Conservation (phyloP, 2,329 filamentous ascomycete genomes). For the Elsinoe arachidis region DNA sequence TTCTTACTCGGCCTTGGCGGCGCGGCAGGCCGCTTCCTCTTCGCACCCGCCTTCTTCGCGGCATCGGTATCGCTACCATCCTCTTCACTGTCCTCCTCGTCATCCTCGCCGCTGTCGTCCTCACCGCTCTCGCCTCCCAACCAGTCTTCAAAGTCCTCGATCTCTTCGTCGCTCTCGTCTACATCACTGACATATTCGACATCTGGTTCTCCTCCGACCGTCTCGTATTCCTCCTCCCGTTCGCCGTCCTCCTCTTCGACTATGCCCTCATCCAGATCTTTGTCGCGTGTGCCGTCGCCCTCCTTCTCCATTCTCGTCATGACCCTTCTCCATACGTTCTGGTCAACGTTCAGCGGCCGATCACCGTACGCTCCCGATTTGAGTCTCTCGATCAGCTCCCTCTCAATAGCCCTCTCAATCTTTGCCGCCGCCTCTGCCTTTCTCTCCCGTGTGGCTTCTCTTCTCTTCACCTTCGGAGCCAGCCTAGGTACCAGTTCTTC, state of each 20-base stretch:
- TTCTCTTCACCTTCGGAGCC: slow-evolving; percentile 70
- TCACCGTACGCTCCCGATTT: slow-evolving; percentile 91
- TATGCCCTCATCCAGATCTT: slow-evolving; percentile 82
- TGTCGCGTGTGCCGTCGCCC: slow-evolving; percentile 72
- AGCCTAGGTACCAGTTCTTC: slow-evolving; percentile 82
- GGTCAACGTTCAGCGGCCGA: slow-evolving; percentile 87
- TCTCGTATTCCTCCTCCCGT: slow-evolving; percentile 57
- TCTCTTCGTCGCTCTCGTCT: slow-evolving; percentile 59
- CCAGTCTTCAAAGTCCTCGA: slow-evolving; percentile 95
- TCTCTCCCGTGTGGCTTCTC: slow-evolving; percentile 41
- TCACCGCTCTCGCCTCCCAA: slow-evolving; percentile 59
- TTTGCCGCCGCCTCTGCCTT: slow-evolving; percentile 59
- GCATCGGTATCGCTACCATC: slow-evolving; percentile 41
- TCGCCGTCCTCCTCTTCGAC: slow-evolving; percentile 63
- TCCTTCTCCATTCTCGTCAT: slow-evolving; percentile 80
- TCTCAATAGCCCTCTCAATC: slow-evolving; percentile 90
- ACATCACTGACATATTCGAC: slow-evolving; percentile 93
- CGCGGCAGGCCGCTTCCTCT: slow-evolving; percentile 47
- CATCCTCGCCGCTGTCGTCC: slow-evolving; percentile 41
- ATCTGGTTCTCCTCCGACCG: slow-evolving; percentile 49
- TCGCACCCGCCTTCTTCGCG: slow-evolving; percentile 49
- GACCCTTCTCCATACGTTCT: slow-evolving; percentile 95
- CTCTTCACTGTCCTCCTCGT: slow-evolving; percentile 52
- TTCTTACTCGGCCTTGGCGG: slow-evolving; percentile 53
- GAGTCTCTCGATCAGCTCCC: slow-evolving; percentile 84